Evolutionary conservation across 768 basidiomycete species (phyloP), one percentile per base, ranked within the genome.

Genomic region (Leccinum uliginosum): DNA sequence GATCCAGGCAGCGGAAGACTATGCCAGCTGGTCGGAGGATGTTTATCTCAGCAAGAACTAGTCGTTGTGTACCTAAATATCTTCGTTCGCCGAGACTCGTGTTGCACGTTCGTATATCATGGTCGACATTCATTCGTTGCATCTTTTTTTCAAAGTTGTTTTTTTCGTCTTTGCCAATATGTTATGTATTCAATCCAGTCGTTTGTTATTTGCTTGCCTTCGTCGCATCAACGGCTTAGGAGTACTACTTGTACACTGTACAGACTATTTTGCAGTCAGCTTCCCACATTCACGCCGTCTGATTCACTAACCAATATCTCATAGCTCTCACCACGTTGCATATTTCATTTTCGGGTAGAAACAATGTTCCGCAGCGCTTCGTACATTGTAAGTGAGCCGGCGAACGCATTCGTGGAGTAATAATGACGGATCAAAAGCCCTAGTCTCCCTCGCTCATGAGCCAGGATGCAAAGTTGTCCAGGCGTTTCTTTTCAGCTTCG

Each of bases 381-480:
- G 40, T 43, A n/a, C 26, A 46, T 35, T n/a, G 15, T 26, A 29
- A 51, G 57, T 50, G 43, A 17, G 17, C 52, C 49, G 43, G 57
- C 50, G 12, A 26, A 17, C 26, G 10, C 34, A 44, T 34, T 26
- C 23, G 8, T 4, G 29, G 4, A 12, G 17, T 57, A 14, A 66
- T 55, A 59, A 7, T 35, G 14, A 57, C 23, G 56, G 48, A 17
- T 23, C 19, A 43, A 21, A 11, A 40, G 12, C 34, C 46, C 38
- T 65, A 89, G 62, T 92, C 89, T 34, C 84, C 89, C 72, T 93
- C 90, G 9, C 81, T 80, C 74, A 93, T 79, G 47, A 97, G 76
- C 93, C 93, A 96, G 38, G 84, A 74, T 0, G 91, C 91, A 67
- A 96, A 97, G 70, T 86, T 82, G 53, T 96, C 94, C 66, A 98